Evolutionary conservation across 192 early-diverging fungal species (phyloP), one percentile per base, ranked within the genome.

Genomic region (Thamnidium elegans): DNA sequence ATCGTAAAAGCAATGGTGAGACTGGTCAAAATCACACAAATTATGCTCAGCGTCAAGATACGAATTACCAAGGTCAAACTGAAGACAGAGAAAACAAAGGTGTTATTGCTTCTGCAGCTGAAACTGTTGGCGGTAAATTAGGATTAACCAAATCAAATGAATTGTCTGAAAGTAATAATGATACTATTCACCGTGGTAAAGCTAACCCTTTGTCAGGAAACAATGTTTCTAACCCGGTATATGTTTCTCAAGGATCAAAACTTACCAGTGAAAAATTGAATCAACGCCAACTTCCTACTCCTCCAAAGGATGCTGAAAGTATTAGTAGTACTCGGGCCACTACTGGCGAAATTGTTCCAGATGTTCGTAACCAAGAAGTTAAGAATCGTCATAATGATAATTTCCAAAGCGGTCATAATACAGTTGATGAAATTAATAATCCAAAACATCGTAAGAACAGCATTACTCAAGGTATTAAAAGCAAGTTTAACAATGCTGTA

Each of bases 301-400:
- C 6, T 5, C 9, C 13, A 43, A 20, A 44, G 21, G 21, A 20
- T 45, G 43, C 11, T 45, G 58, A 59, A 59, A 59, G 58, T 23
- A 21, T 59, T 6, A 59, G 58, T 23, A 59, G 58, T 45, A 59
- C 36, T 45, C 58, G 58, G 26, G 58, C 58, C 14, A 59, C 58
- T 23, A 43, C 36, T 21, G 42, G 43, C 21, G 19, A 59, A 3
- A 59, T 59, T 44, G 42, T 59, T 43, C 58, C 58, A 23, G 58
- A 59, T 45, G 14, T 36, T 11, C 14, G 19, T 34, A 55, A 55
- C 9, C 17, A 55, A 19, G 6, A 36, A 36, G 31, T 17, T 31
- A 10, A 4, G 7, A 9, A 3, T 7, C 20, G 7, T 7, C 15
- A 21, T 2, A 50, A 21, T 4, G 4, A 21, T 50, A 21, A 3